These are phyloP conservation scores for Clarireedia homoeocarpa DNA, from an alignment of 2,329 filamentous ascomycete genomes.

Conservation along the genomic window DNA sequence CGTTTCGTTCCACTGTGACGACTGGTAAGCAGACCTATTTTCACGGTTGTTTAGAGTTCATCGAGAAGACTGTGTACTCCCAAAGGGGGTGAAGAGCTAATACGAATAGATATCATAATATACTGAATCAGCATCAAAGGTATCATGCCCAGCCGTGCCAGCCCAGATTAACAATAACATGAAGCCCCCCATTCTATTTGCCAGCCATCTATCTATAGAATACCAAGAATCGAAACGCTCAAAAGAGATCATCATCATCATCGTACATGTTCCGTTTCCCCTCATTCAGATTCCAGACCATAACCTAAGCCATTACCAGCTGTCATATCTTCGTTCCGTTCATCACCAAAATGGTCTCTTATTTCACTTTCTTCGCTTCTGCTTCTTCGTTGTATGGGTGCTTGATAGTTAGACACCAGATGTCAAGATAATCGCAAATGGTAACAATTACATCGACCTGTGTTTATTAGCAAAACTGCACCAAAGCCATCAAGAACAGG, in stretches of 20 bases:
- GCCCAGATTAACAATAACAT: no score
- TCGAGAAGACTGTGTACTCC: no score
- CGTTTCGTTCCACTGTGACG: no score
- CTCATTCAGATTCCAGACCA: background rate
- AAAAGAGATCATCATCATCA: background rate
- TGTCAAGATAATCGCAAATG: constrained; percentile 96
- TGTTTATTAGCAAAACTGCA: background rate
- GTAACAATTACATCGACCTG: constrained; percentile 86
- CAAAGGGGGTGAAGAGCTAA: no score
- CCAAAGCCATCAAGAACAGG: background rate
- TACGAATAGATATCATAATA: no score
- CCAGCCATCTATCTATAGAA: no score
- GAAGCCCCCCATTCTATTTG: no score
- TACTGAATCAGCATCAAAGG: no score
- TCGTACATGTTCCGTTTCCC: background rate
- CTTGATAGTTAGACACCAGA: constrained; percentile 98
- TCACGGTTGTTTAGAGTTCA: no score
- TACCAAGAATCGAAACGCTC: no score
- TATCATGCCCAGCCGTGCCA: no score
- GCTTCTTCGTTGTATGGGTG: constrained; percentile 48
- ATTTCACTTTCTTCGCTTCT: constrained; percentile 25
- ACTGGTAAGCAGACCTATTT: no score
- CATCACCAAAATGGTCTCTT: background rate
- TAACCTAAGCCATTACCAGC: background rate
- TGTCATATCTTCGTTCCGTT: constrained; percentile 1